Percentiles rank a stretch among this genome's conserved stretches.
Conservation (phyloP, 306 rosid species). For the Trifolium fragiferum region DNA sequence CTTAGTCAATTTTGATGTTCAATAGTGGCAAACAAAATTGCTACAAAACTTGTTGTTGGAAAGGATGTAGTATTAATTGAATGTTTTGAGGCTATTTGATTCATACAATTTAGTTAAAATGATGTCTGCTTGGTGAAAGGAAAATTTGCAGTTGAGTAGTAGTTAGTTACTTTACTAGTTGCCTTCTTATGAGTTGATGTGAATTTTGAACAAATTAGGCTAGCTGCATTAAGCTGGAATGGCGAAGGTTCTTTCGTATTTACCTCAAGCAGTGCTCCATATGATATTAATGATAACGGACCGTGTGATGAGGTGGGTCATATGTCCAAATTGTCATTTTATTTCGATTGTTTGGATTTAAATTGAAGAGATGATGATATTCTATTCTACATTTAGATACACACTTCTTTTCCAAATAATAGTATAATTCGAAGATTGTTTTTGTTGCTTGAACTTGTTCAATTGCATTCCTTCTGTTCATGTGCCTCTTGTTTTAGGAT, state of each 20-base stretch:
- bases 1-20: not conserved
- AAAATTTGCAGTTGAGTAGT: not conserved
- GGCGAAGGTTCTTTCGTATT: constrained; percentile 90
- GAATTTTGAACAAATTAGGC: constrained; percentile 50
- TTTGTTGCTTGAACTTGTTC: constrained; percentile 7
- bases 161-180: not conserved
- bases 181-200: constrained; percentile 29
- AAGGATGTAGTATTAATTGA: constrained; percentile 21
- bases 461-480: constrained; percentile 6
- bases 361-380: constrained; percentile 22
- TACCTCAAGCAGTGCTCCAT: constrained; percentile 89
- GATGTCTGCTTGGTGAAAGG: not conserved
- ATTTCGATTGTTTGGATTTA: constrained; percentile 26
- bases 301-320: constrained; percentile 79
- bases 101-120: not conserved
- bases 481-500: constrained; percentile 58
- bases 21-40: not conserved
- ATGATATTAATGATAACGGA: constrained; percentile 84
- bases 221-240: constrained; percentile 87
- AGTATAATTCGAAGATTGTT: constrained; percentile 26
- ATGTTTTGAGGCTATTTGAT: constrained; percentile 30
- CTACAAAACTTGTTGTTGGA: constrained; percentile 8
- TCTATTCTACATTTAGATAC: constrained; percentile 5
- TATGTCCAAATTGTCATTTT: constrained; percentile 33
- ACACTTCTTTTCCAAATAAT: constrained; percentile 12